These are phyloP conservation scores for Solanum infundibuliforme DNA, from an alignment of 257 asterid genomes.

Conservation along the genomic window DNA sequence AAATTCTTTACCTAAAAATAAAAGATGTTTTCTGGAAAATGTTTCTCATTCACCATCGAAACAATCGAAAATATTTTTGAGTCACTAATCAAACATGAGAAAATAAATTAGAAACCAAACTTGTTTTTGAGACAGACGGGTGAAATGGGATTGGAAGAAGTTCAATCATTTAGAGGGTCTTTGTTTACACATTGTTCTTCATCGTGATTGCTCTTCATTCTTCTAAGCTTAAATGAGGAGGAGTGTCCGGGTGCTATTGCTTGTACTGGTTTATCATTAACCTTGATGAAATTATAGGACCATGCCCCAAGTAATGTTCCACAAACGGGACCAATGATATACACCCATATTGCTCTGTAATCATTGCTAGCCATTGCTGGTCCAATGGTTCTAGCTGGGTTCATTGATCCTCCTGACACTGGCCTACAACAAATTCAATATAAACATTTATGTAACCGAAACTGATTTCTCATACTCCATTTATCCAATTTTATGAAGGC, in stretches of 20 bases:
- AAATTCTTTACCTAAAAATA: background rate
- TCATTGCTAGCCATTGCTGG: constrained; percentile 76
- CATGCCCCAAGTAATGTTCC: constrained; percentile 67
- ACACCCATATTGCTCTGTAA: constrained; percentile 62
- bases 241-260: constrained; percentile 18
- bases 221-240: constrained; percentile 33
- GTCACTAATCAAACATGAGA: background rate
- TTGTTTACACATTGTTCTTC: constrained; percentile 3
- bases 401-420: constrained; percentile 86
- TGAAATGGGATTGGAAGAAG: background rate
- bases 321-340: constrained; percentile 54
- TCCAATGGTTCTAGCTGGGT: constrained; percentile 71
- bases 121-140: background rate
- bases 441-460: background rate
- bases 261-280: constrained; percentile 35
- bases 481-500: background rate
- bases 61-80: no score
- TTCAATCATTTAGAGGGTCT: constrained; percentile 11
- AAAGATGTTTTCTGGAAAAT: no score
- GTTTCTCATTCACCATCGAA: background rate
- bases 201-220: constrained; percentile 29
- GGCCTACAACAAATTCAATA: constrained; percentile 30
- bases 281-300: constrained; percentile 52
- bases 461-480: no score
- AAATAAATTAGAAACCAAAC: no score